phyloP scores from a whole-genome alignment of 208 protist species.

The Trypanosoma avium region DNA sequence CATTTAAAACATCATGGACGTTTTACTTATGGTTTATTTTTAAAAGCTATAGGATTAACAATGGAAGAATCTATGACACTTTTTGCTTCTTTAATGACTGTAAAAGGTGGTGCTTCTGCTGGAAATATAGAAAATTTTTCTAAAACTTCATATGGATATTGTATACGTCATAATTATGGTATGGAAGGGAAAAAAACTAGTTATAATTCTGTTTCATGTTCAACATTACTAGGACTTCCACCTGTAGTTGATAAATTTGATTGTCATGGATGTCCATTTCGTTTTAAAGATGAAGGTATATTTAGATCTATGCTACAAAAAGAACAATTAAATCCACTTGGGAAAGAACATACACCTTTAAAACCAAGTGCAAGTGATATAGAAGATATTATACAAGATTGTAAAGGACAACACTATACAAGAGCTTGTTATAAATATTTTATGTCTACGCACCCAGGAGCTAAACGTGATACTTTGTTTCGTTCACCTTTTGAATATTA shows the following conservation, averaged over 20 bases:
- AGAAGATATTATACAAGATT: conserved; percentile 87
- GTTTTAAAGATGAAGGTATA: conserved; percentile 69
- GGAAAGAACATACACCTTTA: conserved; percentile 45
- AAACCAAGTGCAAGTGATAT: conserved; percentile 62
- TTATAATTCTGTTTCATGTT: conserved; percentile 85
- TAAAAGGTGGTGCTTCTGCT: conserved; percentile 47
- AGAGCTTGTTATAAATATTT: conserved; percentile 92
- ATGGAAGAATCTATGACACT: conserved; percentile 83
- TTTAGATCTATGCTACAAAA: conserved; percentile 54
- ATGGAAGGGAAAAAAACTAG: conserved; percentile 91
- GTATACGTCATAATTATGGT: conserved; percentile 90
- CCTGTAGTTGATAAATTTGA: conserved; percentile 75
- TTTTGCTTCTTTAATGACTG: conserved; percentile 85
- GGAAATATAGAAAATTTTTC: conserved; percentile 71
- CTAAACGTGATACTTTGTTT: conserved; percentile 82
- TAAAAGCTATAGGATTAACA: conserved; percentile 88
- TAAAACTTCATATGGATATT: conserved; percentile 91
- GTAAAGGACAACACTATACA: conserved; percentile 87
- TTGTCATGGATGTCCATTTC: conserved; percentile 93
- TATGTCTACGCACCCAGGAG: conserved; percentile 80
- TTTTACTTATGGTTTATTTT: conserved; percentile 89
- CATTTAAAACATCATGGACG: conserved; percentile 91
- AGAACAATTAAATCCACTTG: conserved; percentile 60
- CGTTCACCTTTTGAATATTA: conserved; percentile 89
- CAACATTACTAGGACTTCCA: conserved; percentile 78